Conservation (phyloP, 129 eudicot species). For the Calendula officinalis region DNA sequence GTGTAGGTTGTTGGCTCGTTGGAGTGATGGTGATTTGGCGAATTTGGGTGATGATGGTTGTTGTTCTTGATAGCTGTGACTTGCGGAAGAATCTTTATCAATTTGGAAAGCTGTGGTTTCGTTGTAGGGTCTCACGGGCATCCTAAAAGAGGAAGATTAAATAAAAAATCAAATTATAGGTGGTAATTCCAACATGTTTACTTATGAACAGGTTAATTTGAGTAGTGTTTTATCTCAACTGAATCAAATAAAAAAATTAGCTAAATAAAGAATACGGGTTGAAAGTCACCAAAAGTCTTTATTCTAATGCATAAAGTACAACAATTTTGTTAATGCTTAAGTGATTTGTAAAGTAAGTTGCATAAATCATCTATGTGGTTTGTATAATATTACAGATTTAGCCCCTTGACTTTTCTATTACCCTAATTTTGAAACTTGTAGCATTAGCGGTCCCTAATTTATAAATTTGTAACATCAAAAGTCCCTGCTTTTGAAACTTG, state of each 20-base stretch:
- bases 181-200: not conserved
- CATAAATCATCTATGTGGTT: too few relatives aligned
- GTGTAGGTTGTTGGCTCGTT: constrained; percentile 65
- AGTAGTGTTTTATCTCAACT: not conserved
- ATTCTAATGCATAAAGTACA: not conserved
- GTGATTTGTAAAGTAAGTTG: not conserved
- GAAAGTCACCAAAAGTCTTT: constrained; percentile 2
- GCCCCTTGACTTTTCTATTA: too few relatives aligned
- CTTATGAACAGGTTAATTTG: not conserved
- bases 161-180: constrained; percentile 15
- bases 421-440: too few relatives aligned
- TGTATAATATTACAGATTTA: too few relatives aligned
- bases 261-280: not conserved
- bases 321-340: not conserved
- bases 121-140: constrained; percentile 80
- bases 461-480: too few relatives aligned
- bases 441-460: too few relatives aligned
- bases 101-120: constrained; percentile 69
- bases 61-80: constrained; percentile 74
- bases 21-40: constrained; percentile 93
- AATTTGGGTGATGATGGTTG: constrained; percentile 92
- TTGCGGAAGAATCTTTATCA: constrained; percentile 77
- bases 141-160: constrained; percentile 44
- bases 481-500: too few relatives aligned
- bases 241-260: not conserved